Conservation (phyloP, 257 asterid species). For the Nicotiana noctiflora region DNA sequence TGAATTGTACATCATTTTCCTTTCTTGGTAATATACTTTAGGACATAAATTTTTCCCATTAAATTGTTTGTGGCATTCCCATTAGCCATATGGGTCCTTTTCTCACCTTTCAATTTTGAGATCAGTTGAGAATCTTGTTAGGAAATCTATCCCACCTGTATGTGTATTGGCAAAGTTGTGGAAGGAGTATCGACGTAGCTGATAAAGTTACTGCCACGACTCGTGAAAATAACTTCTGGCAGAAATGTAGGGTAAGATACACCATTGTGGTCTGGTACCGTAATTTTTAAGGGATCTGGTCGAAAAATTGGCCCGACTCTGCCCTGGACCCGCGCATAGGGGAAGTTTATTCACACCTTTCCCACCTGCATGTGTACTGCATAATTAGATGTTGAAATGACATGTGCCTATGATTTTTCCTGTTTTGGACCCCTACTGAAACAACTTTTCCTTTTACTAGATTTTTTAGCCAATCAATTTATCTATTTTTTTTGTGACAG, state of each 20-base stretch:
- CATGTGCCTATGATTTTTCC: constrained; percentile 20
- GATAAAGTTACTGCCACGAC: no score
- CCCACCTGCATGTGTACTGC: constrained; percentile 20
- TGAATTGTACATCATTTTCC: constrained; percentile 11
- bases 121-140: constrained; percentile 35
- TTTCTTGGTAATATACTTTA: constrained; percentile 10
- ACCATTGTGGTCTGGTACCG: no score
- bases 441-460: background rate
- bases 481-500: constrained; percentile 27
- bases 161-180: background rate
- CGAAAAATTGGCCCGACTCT: no score
- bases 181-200: no score
- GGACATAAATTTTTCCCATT: background rate
- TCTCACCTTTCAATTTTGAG: constrained; percentile 33
- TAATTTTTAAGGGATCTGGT: no score
- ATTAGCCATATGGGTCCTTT: constrained; percentile 19
- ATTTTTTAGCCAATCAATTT: background rate
- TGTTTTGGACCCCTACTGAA: background rate
- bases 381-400: constrained; percentile 23
- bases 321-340: no score
- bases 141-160: constrained; percentile 34
- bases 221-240: no score
- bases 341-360: background rate
- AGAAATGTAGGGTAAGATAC: no score
- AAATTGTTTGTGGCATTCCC: constrained; percentile 3